Base-by-base conservation (phyloP, 768 basidiomycete species). In the Russula foetens region DNA sequence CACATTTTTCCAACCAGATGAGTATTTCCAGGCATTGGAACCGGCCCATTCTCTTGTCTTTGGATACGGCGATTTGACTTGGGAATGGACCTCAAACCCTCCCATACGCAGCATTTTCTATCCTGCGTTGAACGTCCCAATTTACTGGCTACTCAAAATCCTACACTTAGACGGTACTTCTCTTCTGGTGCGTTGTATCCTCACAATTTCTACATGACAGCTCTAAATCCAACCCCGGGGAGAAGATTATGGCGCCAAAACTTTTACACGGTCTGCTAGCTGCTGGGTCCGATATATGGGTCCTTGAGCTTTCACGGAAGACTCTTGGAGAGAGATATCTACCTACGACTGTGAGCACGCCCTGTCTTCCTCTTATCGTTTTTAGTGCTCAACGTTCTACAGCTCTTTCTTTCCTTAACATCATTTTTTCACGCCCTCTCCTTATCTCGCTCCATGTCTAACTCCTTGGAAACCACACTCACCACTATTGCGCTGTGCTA, bases 1-100 rank as follows among this genome's bases (percentile, higher is more conserved):
- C 56, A 92, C 94, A 4, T 90, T 88, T 75, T 98, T 98, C 71
- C 95, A 98, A 71, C 94, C 97, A 9, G 97, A 99, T 72, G 97
- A 98, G 73, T 96, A 90, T 72, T 98, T 88, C 67, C 97, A 99
- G 70, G 82, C 93, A 7, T 79, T 98, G 46, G 97, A 99, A 70
- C 88, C 91, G 48, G 97, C 97, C 0, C 90, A 98, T 71, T 79
- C 79, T 58, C 73, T 85, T 45, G 91, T 97, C 52, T 98, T 92
- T 70, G 93, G 94, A 48, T 92, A 92, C 73, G 96, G 94, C 2
- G 80, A 86, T 66, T 76, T 93, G 44, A 98, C 95, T 24, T 99
- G 97, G 97, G 97, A 99, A 76, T 99, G 97, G 97, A 74, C 81
- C 46, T 73, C 79, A 52, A 73, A 78, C 23, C 71, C 70, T 15